Percentiles rank a stretch among this genome's conserved stretches.
phyloP scores from a whole-genome alignment of 306 rosid genomes.

The Cucurbita argyrosperma region DNA sequence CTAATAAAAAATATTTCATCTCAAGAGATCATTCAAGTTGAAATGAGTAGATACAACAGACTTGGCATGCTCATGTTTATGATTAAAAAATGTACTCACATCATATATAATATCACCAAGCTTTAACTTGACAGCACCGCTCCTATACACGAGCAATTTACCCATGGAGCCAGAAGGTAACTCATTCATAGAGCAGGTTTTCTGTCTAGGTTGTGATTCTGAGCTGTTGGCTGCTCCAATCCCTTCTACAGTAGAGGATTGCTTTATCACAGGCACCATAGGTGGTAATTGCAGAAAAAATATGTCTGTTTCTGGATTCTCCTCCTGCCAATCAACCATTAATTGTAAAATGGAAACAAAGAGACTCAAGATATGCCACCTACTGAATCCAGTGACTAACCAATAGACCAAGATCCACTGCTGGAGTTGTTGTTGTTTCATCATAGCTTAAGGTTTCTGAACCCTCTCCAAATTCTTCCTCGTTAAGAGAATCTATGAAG shows the following conservation, averaged over 20 bases:
- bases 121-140: slow-evolving; percentile 72
- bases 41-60: neutral
- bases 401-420: slow-evolving; percentile 55
- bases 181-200: slow-evolving; percentile 25
- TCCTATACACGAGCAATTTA: slow-evolving; percentile 64
- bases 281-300: slow-evolving; percentile 50
- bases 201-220: slow-evolving; percentile 8
- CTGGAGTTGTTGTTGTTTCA: slow-evolving; percentile 33
- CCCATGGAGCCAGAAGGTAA: slow-evolving; percentile 68
- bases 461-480: slow-evolving; percentile 56
- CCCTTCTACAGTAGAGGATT: slow-evolving; percentile 14
- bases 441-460: slow-evolving; percentile 28
- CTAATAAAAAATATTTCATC: neutral
- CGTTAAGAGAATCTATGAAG: slow-evolving; percentile 43
- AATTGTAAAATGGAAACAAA: slow-evolving; percentile 7
- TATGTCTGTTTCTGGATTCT: slow-evolving; percentile 41
- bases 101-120: slow-evolving; percentile 63
- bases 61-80: neutral
- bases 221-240: slow-evolving; percentile 15
- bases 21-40: neutral
- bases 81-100: slow-evolving; percentile 28
- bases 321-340: slow-evolving; percentile 43
- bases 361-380: neutral
- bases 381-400: slow-evolving; percentile 21
- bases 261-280: slow-evolving; percentile 28